Evolutionary conservation across 2,329 filamentous ascomycete species (phyloP).

Genomic region (Piedraia hortae): DNA sequence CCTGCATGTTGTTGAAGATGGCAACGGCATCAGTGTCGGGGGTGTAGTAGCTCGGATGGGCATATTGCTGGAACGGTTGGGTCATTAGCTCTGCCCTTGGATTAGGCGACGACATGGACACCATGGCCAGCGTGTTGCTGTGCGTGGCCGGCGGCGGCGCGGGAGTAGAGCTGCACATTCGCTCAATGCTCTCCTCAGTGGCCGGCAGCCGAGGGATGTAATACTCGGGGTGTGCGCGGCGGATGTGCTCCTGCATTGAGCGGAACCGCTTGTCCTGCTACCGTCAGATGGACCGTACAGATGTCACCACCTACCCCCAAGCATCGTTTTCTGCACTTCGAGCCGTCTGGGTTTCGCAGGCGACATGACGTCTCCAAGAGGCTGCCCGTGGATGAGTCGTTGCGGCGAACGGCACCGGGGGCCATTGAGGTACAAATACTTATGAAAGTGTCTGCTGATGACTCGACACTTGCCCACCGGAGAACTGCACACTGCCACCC

Average conservation of each 20-base stretch:
- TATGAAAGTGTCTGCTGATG: too few relatives aligned
- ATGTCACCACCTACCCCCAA: conserved; percentile 52
- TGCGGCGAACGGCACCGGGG: too few relatives aligned
- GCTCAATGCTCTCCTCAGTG: conserved; percentile 85
- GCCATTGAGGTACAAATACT: too few relatives aligned
- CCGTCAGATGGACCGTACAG: conserved; percentile 9
- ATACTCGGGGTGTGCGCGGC: conserved; percentile 82
- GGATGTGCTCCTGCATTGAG: conserved; percentile 98
- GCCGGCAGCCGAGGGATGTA: conserved; percentile 95
- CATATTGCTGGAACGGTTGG: conserved; percentile 10
- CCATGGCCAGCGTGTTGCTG: conserved; percentile 9
- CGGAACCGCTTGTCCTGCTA: conserved; percentile 75
- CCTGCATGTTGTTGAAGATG: conserved; percentile 26
- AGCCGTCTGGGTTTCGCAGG: conserved; percentile 88
- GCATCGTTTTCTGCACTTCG: conserved; percentile 89
- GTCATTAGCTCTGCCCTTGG: conserved; percentile 14
- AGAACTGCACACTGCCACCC: too few relatives aligned
- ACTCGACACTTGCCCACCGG: too few relatives aligned
- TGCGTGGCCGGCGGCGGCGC: conserved; percentile 25
- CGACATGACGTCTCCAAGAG: too few relatives aligned
- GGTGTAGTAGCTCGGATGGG: conserved; percentile 12
- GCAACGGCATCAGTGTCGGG: conserved; percentile 30
- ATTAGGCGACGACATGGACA: conserved; percentile 6
- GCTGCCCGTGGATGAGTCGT: too few relatives aligned
- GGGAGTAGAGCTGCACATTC: conserved; percentile 84